Evolutionary conservation across 140 eudicot species (phyloP).

Genomic region (Anethum foeniculum): DNA sequence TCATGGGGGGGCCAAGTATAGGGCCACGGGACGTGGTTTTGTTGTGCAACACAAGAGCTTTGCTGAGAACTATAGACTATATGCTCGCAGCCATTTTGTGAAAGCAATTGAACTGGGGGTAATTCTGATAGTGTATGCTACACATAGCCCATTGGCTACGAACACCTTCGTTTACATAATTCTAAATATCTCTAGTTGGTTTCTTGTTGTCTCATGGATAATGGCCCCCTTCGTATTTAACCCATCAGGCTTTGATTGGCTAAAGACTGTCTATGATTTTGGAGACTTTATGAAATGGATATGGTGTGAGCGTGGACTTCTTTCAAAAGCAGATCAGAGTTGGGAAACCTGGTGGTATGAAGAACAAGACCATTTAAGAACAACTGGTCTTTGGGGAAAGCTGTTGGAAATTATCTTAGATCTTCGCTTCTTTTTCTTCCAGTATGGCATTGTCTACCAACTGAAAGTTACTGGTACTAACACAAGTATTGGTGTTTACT

Average conservation of each 20-base stretch:
- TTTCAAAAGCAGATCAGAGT: conserved; percentile 67
- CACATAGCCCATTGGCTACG: conserved; percentile 47
- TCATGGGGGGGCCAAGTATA: conserved; percentile 94
- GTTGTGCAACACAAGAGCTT: conserved; percentile 79
- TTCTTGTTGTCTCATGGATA: conserved; percentile 82
- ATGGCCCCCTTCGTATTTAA: conserved; percentile 83
- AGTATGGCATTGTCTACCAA: conserved; percentile 85
- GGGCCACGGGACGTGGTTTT: conserved; percentile 93
- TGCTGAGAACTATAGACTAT: conserved; percentile 63
- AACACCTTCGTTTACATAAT: conserved; percentile 56
- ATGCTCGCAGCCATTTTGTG: conserved; percentile 88
- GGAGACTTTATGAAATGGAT: conserved; percentile 75
- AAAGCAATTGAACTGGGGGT: conserved; percentile 88
- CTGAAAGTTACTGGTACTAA: conserved; percentile 39
- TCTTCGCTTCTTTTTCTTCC: conserved; percentile 81
- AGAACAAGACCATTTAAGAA: conserved; percentile 81
- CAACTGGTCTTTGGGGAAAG: conserved; percentile 91
- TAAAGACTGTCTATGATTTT: conserved; percentile 83
- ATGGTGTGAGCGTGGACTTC: conserved; percentile 59
- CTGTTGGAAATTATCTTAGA: conserved; percentile 68
- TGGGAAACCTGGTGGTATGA: conserved; percentile 99
- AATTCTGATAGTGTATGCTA: conserved; percentile 66
- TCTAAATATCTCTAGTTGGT: conserved; percentile 77
- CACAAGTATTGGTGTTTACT: conserved; percentile 63
- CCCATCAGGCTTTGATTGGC: conserved; percentile 97